Conservation (phyloP, 148 eudicot genomes). For the Oxyria digyna region DNA sequence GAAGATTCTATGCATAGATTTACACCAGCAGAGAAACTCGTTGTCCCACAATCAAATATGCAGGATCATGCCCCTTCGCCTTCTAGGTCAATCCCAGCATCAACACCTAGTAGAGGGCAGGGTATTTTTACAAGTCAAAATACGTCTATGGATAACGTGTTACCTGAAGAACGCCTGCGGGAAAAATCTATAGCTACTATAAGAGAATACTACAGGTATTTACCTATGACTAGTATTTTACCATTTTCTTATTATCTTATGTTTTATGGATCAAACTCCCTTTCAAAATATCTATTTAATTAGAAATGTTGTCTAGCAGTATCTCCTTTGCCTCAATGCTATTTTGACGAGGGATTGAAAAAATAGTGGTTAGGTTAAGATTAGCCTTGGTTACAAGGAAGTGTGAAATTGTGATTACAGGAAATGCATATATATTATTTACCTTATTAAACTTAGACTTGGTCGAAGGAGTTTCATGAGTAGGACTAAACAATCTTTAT, state of each 20-base stretch:
- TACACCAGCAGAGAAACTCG: slow-evolving; percentile 29
- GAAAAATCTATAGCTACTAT: slow-evolving; percentile 62
- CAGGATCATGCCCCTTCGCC: slow-evolving; percentile 31
- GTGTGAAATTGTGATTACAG: neutral
- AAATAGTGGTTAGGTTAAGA: neutral
- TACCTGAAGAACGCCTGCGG: slow-evolving; percentile 54
- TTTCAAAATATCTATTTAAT: neutral
- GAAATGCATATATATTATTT: neutral
- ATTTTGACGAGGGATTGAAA: neutral
- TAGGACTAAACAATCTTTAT: neutral
- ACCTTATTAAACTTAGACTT: neutral
- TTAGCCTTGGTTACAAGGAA: neutral
- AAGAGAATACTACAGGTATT: slow-evolving; percentile 77
- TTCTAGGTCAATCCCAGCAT: slow-evolving; percentile 27
- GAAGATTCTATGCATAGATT: slow-evolving; percentile 38
- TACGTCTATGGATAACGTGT: slow-evolving; percentile 31
- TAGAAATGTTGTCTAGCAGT: neutral
- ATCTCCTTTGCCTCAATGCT: neutral
- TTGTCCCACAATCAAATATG: slow-evolving; percentile 23
- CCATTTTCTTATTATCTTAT: neutral
- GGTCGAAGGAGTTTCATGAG: neutral
- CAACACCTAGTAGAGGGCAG: slow-evolving; percentile 19
- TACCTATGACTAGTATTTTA: neutral
- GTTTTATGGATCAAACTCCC: neutral
- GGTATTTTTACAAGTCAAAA: slow-evolving; percentile 20